phyloP scores from a whole-genome alignment of 306 rosid species.

The Pyrus bretschneideri region DNA sequence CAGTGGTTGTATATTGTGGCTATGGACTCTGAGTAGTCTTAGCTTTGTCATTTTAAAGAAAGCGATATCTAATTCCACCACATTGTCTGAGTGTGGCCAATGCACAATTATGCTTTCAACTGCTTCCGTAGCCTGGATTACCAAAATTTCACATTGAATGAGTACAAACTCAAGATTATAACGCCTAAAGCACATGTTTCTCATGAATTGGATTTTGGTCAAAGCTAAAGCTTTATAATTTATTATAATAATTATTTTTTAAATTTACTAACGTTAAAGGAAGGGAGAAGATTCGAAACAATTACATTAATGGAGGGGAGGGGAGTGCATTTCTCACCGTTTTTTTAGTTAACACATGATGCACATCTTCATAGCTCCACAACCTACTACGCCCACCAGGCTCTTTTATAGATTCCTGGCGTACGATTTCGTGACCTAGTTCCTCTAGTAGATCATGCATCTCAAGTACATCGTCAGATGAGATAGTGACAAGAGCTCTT shows the following conservation, averaged over 20 bases:
- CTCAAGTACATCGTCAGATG: not conserved
- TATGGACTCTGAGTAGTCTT: not conserved
- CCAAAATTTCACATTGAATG: not conserved
- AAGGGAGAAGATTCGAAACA: no score
- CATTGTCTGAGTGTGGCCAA: not conserved
- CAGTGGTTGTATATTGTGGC: rapidly evolving
- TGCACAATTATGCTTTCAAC: conserved; percentile 9
- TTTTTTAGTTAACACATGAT: conserved; percentile 1
- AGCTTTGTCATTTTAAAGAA: not conserved
- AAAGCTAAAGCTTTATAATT: not conserved
- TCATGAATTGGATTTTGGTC: not conserved
- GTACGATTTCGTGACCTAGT: not conserved
- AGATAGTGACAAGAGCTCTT: conserved; percentile 17
- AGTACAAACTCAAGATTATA: no score
- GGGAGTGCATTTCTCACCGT: not conserved
- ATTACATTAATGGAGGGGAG: no score
- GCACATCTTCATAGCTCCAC: not conserved
- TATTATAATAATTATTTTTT: no score
- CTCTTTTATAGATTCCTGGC: not conserved
- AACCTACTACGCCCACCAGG: not conserved
- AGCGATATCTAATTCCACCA: conserved; percentile 7
- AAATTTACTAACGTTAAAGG: no score
- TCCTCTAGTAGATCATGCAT: not conserved
- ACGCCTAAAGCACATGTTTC: no score
- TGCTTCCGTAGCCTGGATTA: conserved; percentile 4